A percentile compares a stretch with the other conserved stretches of the same genome.
Evolutionary conservation across 2,329 filamentous ascomycete species (phyloP).

Genomic region (Pseudogymnoascus sp.): DNA sequence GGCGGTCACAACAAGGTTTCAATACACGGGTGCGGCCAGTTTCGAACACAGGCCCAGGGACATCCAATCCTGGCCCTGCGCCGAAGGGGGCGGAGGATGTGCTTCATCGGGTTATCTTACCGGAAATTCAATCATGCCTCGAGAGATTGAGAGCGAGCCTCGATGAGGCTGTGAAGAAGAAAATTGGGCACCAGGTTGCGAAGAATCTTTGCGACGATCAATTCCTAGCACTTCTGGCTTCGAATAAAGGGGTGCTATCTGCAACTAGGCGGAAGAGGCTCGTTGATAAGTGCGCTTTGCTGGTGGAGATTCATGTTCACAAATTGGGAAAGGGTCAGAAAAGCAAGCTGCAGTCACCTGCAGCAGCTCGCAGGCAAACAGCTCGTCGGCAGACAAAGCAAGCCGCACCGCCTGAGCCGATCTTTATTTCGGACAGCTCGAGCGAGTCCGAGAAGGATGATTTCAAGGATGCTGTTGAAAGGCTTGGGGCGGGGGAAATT

Average conservation of each 20-base stretch:
- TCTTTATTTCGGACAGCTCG: not conserved
- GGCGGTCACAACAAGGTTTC: too few species aligned
- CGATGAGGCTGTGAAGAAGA: not conserved
- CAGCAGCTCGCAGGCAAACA: not conserved
- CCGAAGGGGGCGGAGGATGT: not conserved
- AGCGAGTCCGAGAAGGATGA: not conserved
- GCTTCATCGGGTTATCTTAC: not conserved
- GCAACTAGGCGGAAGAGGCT: not conserved
- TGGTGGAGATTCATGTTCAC: not conserved
- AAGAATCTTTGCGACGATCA: not conserved
- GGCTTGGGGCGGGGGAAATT: not conserved
- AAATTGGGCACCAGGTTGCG: not conserved
- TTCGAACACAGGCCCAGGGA: not conserved
- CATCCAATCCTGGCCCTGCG: too few species aligned
- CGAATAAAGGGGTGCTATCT: not conserved
- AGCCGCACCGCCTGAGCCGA: not conserved
- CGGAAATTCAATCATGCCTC: not conserved
- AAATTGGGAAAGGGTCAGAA: not conserved
- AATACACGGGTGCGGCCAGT: not conserved
- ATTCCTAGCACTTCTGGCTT: not conserved
- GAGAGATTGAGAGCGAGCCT: not conserved
- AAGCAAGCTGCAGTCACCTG: not conserved
- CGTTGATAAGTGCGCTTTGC: not conserved
- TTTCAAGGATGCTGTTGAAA: not conserved
- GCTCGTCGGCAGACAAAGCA: not conserved